Conservation (phyloP, 352 stramenopile species). For the Albugo laibachii region DNA sequence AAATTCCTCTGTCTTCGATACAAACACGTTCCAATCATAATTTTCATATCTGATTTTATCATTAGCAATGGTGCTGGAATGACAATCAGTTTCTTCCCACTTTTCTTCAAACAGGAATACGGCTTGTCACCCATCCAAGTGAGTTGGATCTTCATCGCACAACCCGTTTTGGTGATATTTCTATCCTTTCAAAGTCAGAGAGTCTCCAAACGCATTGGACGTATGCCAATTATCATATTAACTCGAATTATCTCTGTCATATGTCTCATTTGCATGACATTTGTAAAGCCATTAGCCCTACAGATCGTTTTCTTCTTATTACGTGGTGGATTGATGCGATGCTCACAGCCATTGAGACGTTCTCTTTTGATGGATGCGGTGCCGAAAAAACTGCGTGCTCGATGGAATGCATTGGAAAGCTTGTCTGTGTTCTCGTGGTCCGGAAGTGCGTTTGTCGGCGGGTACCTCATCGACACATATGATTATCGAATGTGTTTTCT, state of each 20-base stretch:
- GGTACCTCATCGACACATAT: conserved; percentile 58
- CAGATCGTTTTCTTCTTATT: conserved; percentile 57
- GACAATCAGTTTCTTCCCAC: conserved; percentile 71
- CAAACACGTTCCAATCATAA: conserved; percentile 38
- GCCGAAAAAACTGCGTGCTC: conserved; percentile 40
- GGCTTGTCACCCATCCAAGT: conserved; percentile 50
- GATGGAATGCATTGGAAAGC: conserved; percentile 56
- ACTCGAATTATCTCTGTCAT: conserved; percentile 33
- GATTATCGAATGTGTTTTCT: conserved; percentile 59
- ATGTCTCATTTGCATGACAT: conserved; percentile 48
- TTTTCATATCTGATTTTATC: conserved; percentile 64
- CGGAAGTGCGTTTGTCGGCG: conserved; percentile 51
- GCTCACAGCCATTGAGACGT: conserved; percentile 51
- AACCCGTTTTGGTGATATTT: conserved; percentile 45
- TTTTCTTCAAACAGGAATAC: conserved; percentile 73
- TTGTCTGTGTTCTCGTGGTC: conserved; percentile 66
- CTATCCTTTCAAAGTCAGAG: conserved; percentile 32
- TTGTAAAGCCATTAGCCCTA: conserved; percentile 23
- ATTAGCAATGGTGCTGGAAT: conserved; percentile 72
- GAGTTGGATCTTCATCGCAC: conserved; percentile 35
- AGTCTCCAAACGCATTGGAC: conserved; percentile 25
- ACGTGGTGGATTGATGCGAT: conserved; percentile 67
- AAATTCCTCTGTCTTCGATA: conserved; percentile 41
- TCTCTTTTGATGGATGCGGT: conserved; percentile 72
- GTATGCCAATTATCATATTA: conserved; percentile 51